Base-by-base conservation (phyloP, 2,329 filamentous ascomycete species). In the Gyromitra esculenta region DNA sequence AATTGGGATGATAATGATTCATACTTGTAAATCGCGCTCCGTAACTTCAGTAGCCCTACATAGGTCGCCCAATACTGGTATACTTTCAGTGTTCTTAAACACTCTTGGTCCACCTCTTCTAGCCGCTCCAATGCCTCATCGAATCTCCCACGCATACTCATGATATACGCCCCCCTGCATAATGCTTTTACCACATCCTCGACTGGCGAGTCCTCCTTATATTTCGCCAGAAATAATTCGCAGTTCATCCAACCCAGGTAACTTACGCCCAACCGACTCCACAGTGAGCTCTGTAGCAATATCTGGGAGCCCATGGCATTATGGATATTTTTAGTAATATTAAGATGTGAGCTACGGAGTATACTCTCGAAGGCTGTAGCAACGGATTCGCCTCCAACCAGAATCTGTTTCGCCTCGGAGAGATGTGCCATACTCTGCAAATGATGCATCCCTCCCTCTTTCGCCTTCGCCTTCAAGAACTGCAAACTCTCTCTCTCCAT, bases 391-490 rank as follows among this genome's bases (percentile, higher is more conserved):
- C 88, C 88, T 89, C 87, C 73, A 35, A 80, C 74, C 2, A 97
- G 86, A 21, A 89, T 89, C 54, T 96, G 85, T 82, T 94, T 96
- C 1, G 94, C 93, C 83, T 98, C 94, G 80, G 91, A 94, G 68
- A 97, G 86, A 13, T 97, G 85, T 0, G 93, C 92, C 1, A 93
- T 94, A 81, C 92, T 93, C 85, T 95, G 89, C 1, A 97, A 85
- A 67, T 90, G 90, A 89, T 92, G 96, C 89, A 96, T 94, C 71
- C 92, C 92, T 0, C 89, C 89, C 81, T 97, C 94, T 81, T 91
- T 94, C 1, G 95, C 92, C 82, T 96, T 96, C 15, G 90, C 88
- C 79, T 95, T 93, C 50, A 98, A 87, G 81, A 96, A 97, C 0
- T 89, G 87, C 5, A 97, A 87, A 0, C 90, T 93, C 82, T 97